phyloP scores from a whole-genome alignment of 495 filamentous ascomycete species.

The Bombardia bombarda region DNA sequence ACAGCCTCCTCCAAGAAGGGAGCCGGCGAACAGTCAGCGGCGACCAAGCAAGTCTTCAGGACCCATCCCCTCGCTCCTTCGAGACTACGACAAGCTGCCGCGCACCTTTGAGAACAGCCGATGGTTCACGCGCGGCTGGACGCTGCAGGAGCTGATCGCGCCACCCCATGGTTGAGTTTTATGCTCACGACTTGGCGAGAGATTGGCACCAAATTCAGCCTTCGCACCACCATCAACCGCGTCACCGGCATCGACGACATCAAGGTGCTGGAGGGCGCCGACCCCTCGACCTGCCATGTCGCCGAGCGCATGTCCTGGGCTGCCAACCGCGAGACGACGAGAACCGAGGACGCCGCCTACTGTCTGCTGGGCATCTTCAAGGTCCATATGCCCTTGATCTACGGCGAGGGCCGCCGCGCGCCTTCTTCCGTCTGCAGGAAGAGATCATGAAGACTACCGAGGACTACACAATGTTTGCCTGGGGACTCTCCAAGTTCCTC shows the following conservation, averaged over 20 bases:
- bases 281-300: slow-evolving; percentile 13
- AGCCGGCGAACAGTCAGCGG: not conserved
- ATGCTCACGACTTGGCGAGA: slow-evolving; percentile 14
- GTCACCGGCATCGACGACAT: slow-evolving; percentile 15
- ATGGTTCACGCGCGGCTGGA: slow-evolving; percentile 1
- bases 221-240: slow-evolving; percentile 8
- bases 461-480: slow-evolving; percentile 24
- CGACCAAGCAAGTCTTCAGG: not conserved
- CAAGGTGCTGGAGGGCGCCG: slow-evolving; percentile 14
- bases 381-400: slow-evolving; percentile 13
- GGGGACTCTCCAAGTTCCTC: slow-evolving; percentile 9
- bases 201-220: slow-evolving; percentile 17
- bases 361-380: slow-evolving; percentile 12
- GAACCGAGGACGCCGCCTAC: slow-evolving; percentile 9
- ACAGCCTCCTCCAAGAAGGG: not conserved
- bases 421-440: slow-evolving; percentile 16
- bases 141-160: slow-evolving; percentile 1
- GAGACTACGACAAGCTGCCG: slow-evolving; percentile 15
- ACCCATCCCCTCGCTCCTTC: slow-evolving; percentile 11
- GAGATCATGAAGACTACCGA: slow-evolving; percentile 23
- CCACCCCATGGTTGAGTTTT: slow-evolving; percentile 12
- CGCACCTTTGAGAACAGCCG: slow-evolving; percentile 13
- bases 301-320: slow-evolving; percentile 15
- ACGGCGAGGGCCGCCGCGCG: slow-evolving; percentile 9
- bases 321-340: slow-evolving; percentile 5